These are phyloP conservation scores for Umbelopsis sp. DNA, from an alignment of 371 early-diverging fungal genomes.

Conservation along the genomic window DNA sequence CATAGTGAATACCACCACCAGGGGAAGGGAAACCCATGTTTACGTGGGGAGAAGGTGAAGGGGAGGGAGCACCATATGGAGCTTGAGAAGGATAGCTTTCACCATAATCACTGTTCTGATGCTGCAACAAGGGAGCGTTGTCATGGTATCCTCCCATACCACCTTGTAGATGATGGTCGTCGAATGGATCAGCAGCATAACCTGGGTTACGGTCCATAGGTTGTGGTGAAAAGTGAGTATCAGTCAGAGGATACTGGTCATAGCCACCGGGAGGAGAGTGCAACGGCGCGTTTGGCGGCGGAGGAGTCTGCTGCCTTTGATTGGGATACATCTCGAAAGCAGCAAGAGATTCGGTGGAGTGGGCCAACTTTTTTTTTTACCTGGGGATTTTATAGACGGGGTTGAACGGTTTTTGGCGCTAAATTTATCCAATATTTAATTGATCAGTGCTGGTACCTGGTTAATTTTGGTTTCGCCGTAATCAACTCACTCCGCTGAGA, in stretches of 20 bases:
- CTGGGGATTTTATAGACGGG: too few species aligned
- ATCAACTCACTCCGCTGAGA: too few species aligned
- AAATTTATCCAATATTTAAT: neutral
- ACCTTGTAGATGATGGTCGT: slow-evolving; percentile 35
- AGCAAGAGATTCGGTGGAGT: too few species aligned
- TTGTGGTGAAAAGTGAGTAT: slow-evolving; percentile 45
- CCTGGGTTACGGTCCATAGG: slow-evolving; percentile 33
- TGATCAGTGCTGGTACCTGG: too few species aligned
- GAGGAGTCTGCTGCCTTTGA: neutral
- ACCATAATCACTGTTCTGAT: slow-evolving; percentile 6
- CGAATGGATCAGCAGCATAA: slow-evolving; percentile 35
- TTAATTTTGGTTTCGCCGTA: too few species aligned
- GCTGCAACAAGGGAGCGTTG: slow-evolving; percentile 36
- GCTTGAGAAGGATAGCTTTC: slow-evolving; percentile 25
- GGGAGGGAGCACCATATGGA: slow-evolving; percentile 22
- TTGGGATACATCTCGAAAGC: slow-evolving; percentile 23
- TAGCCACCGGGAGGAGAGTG: slow-evolving; percentile 12
- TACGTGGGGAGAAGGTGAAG: slow-evolving; percentile 26
- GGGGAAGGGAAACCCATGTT: slow-evolving; percentile 26
- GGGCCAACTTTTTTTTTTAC: neutral
- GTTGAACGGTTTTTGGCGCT: neutral
- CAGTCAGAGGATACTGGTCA: slow-evolving; percentile 49
- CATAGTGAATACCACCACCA: slow-evolving; percentile 37
- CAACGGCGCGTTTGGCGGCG: neutral
- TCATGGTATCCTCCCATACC: slow-evolving; percentile 26